Evolutionary conservation across 2,329 filamentous ascomycete genomes (phyloP), one percentile per base, ranked within the genome.

Genomic region (Epicoccum sorghinum): DNA sequence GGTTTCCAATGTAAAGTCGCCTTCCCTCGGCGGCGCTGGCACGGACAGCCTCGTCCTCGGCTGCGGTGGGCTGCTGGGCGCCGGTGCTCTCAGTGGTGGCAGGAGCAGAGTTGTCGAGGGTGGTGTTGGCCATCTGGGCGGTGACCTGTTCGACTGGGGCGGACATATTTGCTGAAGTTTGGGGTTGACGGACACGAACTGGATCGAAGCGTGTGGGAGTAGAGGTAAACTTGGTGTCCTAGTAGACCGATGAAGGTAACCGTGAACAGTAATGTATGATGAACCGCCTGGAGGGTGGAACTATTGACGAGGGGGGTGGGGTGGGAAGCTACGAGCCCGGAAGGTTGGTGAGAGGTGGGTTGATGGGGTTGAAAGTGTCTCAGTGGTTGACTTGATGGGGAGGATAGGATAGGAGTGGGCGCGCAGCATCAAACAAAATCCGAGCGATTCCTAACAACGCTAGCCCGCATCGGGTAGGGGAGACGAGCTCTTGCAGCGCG

Each of bases 1-100:
- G 90, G 86, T 99, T 99, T 85, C 95, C 95, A 84, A 99, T 98
- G 84, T 99, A 99, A 75, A 99, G 89, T 83, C 95, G 91, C 84
- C 95, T 91, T 80, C 95, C 93, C 86, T 99, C 95, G 80, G 93
- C 93, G 80, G 95, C 95, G 83, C 92, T 96, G 82, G 92, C 91
- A 79, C 95, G 89, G 76, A 95, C 92, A 79, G 93, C 92, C 79
- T 96, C 92, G 77, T 91, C 89, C 81, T 89, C 85, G 72, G 88
- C 83, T 74, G 85, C 82, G 80, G 90, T 85, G 79, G 87, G 86
- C 82, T 89, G 88, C 69, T 78, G 77, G 70, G 77, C 77, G 73
- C 75, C 77, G 65, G 77, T 75, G 66, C 75, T 76, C 67, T 82
- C 83, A 14, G 52, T 47, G 75, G 79, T 77, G 67, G 64, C 52